Percentiles rank a stretch among this genome's conserved stretches.
Evolutionary conservation across 148 eudicot species (phyloP).

Genomic region (Mesembryanthemum crystallinum): DNA sequence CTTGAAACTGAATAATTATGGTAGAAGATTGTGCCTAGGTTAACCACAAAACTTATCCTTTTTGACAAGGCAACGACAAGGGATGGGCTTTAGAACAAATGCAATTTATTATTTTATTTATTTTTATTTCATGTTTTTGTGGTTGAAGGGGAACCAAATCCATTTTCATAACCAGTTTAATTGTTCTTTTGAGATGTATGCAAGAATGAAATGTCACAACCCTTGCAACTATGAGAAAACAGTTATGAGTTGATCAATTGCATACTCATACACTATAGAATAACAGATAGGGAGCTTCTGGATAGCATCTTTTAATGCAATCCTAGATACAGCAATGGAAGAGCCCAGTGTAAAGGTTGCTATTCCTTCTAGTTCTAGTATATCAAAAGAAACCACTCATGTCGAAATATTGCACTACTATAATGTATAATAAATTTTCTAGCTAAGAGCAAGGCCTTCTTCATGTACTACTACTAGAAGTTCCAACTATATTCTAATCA

Average conservation of each 20-base stretch:
- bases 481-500: neutral
- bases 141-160: neutral
- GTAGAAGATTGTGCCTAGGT: too few species aligned
- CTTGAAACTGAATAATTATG: too few species aligned
- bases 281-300: neutral
- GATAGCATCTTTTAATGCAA: neutral
- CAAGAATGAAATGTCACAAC: neutral
- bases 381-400: neutral
- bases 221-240: neutral
- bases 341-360: neutral
- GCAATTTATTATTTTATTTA: neutral
- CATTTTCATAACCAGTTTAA: too few species aligned
- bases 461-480: neutral
- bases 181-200: too few species aligned
- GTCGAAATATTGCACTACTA: too few species aligned
- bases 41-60: too few species aligned
- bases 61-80: neutral
- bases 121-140: too few species aligned
- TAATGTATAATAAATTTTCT: too few species aligned
- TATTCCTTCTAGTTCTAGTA: neutral
- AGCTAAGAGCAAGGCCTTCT: too few species aligned
- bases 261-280: neutral
- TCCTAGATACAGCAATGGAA: neutral
- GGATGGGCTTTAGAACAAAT: neutral
- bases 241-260: too few species aligned